Evolutionary conservation across 345 rosid species (phyloP).

Genomic region (Carallia brachiata): DNA sequence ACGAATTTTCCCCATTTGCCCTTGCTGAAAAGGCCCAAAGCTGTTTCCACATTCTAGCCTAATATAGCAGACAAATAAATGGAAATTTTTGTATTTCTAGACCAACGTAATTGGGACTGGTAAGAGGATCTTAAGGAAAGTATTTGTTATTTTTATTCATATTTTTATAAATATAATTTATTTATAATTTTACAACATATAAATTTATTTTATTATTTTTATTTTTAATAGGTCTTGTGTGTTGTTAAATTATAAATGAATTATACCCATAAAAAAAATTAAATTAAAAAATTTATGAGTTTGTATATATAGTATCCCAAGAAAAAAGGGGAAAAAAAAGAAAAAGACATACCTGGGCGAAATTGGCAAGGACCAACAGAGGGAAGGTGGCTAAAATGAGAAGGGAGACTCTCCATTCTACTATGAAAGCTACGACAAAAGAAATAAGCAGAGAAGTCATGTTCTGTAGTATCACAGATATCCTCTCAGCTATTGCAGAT

Average conservation of each 20-base stretch:
- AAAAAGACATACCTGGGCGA: conserved; percentile 74
- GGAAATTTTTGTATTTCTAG: too few relatives aligned
- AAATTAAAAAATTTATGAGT: neutral
- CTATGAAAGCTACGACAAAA: conserved; percentile 93
- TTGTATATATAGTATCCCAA: neutral
- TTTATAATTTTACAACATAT: too few relatives aligned
- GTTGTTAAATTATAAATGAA: too few relatives aligned
- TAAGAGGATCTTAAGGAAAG: too few relatives aligned
- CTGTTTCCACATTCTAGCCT: too few relatives aligned
- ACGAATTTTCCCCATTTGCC: conserved; percentile 17
- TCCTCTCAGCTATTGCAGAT: conserved; percentile 96
- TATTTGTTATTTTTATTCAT: too few relatives aligned
- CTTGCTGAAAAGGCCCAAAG: neutral
- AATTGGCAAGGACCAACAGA: conserved; percentile 95
- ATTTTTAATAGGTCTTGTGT: too few relatives aligned
- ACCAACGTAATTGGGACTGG: too few relatives aligned
- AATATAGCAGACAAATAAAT: too few relatives aligned
- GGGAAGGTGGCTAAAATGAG: conserved; percentile 94
- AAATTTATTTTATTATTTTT: too few relatives aligned
- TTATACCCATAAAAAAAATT: neutral
- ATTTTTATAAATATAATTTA: too few relatives aligned
- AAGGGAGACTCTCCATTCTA: conserved; percentile 99
- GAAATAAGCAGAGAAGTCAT: conserved; percentile 99
- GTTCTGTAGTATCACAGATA: conserved; percentile 94
- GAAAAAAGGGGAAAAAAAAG: neutral